These are phyloP conservation scores for Arabis alpina DNA, from an alignment of 345 rosid genomes.

Conservation along the genomic window DNA sequence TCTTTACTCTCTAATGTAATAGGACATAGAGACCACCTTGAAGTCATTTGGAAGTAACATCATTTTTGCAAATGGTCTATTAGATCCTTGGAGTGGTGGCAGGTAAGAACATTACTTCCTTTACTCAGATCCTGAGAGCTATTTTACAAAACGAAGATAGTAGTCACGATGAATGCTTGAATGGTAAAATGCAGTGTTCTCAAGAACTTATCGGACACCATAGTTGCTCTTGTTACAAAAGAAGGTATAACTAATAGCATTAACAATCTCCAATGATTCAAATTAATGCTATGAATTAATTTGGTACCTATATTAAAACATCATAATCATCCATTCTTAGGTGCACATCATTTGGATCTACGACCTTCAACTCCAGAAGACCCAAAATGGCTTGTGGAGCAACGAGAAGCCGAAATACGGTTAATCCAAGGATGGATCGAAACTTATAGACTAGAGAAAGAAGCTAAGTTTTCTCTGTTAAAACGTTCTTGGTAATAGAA, in stretches of 20 bases:
- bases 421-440: no score
- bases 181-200: constrained; percentile 62
- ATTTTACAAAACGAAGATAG: background rate
- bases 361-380: constrained; percentile 71
- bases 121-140: constrained; percentile 7
- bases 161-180: constrained; percentile 33
- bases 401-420: no score
- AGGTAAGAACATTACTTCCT: constrained; percentile 51
- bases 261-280: no score
- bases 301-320: no score
- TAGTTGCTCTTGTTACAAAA: no score
- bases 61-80: constrained; percentile 88
- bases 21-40: constrained; percentile 74
- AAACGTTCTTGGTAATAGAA: no score
- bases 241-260: no score
- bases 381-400: no score
- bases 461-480: no score
- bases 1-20: constrained; percentile 31
- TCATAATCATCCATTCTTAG: constrained; percentile 39
- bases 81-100: constrained; percentile 94
- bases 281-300: no score
- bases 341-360: constrained; percentile 90
- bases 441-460: no score
- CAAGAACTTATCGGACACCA: no score
- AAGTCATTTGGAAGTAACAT: constrained; percentile 85